phyloP scores from a whole-genome alignment of 2,329 filamentous ascomycete species.

The Berkeleyomyces basicola region DNA sequence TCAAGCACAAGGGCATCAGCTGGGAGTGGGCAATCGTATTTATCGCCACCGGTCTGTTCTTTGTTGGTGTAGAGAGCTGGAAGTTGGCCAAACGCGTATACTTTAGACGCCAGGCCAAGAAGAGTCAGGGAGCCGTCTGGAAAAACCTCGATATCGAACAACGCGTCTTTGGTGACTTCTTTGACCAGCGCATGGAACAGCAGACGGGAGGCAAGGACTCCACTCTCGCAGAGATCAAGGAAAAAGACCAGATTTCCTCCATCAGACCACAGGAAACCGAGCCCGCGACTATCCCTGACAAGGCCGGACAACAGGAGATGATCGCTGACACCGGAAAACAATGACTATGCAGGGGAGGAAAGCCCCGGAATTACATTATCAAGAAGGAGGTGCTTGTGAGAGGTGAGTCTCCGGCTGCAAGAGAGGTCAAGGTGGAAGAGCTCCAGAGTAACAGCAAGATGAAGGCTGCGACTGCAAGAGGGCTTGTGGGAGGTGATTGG shows the following conservation, averaged over 20 bases:
- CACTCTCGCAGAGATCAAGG: not conserved
- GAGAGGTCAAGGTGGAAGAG: not conserved
- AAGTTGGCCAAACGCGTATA: constrained; percentile 39
- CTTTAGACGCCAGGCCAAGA: constrained; percentile 19
- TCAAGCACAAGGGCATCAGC: constrained; percentile 41
- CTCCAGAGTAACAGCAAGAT: not conserved
- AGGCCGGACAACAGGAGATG: not conserved
- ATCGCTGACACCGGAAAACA: constrained; percentile 9
- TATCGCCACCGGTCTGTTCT: constrained; percentile 36
- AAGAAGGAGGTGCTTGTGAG: not conserved
- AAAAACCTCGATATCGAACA: constrained; percentile 26
- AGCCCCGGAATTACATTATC: constrained; percentile 11
- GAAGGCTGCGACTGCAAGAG: not conserved
- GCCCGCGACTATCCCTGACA: not conserved
- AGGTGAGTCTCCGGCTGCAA: not conserved
- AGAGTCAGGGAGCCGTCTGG: constrained; percentile 19
- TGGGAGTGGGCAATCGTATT: constrained; percentile 51
- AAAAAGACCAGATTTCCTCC: not conserved
- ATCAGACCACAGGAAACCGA: not conserved
- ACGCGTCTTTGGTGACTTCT: constrained; percentile 25
- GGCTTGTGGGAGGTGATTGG: not conserved
- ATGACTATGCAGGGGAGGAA: constrained; percentile 16
- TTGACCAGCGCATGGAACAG: constrained; percentile 13
- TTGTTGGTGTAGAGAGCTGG: constrained; percentile 40
- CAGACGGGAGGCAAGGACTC: not conserved